These are phyloP conservation scores for Fusarium tuaranense DNA, from an alignment of 2,329 filamentous ascomycete species.

Conservation along the genomic window DNA sequence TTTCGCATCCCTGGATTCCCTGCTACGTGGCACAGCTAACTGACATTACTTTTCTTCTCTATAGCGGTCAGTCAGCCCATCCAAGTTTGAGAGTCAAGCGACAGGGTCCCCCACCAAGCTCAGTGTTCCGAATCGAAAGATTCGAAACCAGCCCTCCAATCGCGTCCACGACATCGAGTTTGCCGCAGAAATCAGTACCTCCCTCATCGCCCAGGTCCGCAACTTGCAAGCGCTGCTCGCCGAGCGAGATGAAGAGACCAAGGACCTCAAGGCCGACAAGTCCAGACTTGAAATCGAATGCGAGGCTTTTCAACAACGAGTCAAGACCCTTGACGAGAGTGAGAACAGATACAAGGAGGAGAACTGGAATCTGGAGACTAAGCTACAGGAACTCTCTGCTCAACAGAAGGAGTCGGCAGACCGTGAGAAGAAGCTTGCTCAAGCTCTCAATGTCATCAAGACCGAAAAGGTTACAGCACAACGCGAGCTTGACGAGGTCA, in stretches of 20 bases:
- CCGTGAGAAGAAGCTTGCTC: slow-evolving; percentile 84
- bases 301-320: slow-evolving; percentile 81
- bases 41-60: slow-evolving; percentile 29
- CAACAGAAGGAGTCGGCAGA: slow-evolving; percentile 81
- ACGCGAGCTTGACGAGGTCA: slow-evolving; percentile 91
- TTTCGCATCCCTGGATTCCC: neutral
- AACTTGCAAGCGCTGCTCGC: slow-evolving; percentile 86
- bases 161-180: slow-evolving; percentile 97
- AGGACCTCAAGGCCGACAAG: slow-evolving; percentile 78
- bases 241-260: slow-evolving; percentile 89
- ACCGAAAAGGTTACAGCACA: slow-evolving; percentile 83
- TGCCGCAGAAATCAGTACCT: slow-evolving; percentile 97
- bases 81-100: slow-evolving; percentile 86
- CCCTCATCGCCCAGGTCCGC: slow-evolving; percentile 91
- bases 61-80: slow-evolving; percentile 77
- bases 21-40: slow-evolving; percentile 1
- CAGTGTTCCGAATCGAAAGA: slow-evolving; percentile 85
- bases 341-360: slow-evolving; percentile 98
- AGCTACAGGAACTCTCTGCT: slow-evolving; percentile 84
- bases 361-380: slow-evolving; percentile 97
- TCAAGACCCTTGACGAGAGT: slow-evolving; percentile 89
- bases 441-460: slow-evolving; percentile 75
- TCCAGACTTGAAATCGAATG: slow-evolving; percentile 85
- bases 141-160: slow-evolving; percentile 89
- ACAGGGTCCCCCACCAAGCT: slow-evolving; percentile 91